phyloP scores from a whole-genome alignment of 2,329 filamentous ascomycete genomes.

The Fusarium lyarnte region DNA sequence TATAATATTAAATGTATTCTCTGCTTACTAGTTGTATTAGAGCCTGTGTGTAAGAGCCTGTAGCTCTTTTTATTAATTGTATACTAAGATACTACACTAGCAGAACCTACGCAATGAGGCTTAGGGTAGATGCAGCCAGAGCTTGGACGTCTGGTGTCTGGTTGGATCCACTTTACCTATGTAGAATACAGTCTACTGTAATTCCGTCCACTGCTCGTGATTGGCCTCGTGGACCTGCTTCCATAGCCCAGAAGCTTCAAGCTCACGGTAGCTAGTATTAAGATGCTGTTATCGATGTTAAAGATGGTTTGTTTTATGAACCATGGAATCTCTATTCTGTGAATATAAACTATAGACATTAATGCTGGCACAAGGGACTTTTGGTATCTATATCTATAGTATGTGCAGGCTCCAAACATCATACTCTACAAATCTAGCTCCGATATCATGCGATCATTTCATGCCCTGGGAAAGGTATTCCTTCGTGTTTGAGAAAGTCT shows the following conservation, averaged over 20 bases:
- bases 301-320: no score
- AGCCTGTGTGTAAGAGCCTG: neutral
- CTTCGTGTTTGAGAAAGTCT: conserved; percentile 7
- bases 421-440: neutral
- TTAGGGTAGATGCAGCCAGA: neutral
- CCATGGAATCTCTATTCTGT: no score
- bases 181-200: neutral
- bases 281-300: no score
- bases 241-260: neutral
- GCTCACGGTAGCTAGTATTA: no score
- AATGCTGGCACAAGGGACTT: no score
- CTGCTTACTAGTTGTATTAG: neutral
- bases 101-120: neutral
- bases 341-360: no score
- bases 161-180: neutral
- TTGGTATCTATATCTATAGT: neutral
- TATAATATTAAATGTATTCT: neutral
- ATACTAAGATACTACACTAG: neutral
- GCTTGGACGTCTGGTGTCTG: neutral
- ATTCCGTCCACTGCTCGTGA: neutral
- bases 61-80: neutral
- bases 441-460: neutral
- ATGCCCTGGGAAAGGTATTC: conserved; percentile 17
- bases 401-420: neutral
- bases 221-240: neutral